Evolutionary conservation across 495 filamentous ascomycete genomes (phyloP).

Genomic region (Penicillium chermesinum): DNA sequence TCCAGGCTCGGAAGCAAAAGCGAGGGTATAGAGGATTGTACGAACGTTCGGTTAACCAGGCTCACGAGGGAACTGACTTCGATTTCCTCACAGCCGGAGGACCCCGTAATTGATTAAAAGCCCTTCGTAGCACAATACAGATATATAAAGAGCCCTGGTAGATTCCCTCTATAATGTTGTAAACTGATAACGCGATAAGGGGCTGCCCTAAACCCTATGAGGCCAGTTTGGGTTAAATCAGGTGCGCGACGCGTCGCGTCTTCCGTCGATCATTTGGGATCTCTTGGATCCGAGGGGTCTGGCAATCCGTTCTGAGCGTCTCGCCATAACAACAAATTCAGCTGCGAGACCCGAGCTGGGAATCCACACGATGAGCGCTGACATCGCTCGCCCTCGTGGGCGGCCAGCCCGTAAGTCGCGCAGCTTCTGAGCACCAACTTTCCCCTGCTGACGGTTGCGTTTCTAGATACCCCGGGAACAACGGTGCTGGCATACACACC

Average conservation of each 20-base stretch:
- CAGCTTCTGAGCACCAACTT: background rate
- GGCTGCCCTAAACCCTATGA: slow-evolving; percentile 39
- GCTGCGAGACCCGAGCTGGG: background rate
- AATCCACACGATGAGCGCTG: slow-evolving; percentile 30
- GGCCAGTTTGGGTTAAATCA: slow-evolving; percentile 26
- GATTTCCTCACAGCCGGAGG: slow-evolving; percentile 54
- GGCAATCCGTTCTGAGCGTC: background rate
- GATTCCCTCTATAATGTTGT: too few species aligned
- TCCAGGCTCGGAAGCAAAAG: slow-evolving; percentile 31
- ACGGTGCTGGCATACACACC: slow-evolving; percentile 66
- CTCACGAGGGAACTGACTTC: slow-evolving; percentile 60
- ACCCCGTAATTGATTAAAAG: background rate
- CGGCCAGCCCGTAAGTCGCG: slow-evolving; percentile 41
- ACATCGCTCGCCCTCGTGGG: slow-evolving; percentile 38
- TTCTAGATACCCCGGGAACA: slow-evolving; percentile 59
- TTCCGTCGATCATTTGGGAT: slow-evolving; percentile 7
- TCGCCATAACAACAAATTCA: background rate
- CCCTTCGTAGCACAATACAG: too few species aligned
- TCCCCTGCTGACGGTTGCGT: slow-evolving; percentile 10
- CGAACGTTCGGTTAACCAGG: slow-evolving; percentile 59
- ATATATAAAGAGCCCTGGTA: too few species aligned
- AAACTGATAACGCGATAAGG: background rate
- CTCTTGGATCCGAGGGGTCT: slow-evolving; percentile 7
- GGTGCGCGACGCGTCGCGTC: slow-evolving; percentile 29
- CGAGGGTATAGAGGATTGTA: slow-evolving; percentile 63